Evolutionary conservation across 2,329 filamentous ascomycete species (phyloP).

Genomic region (Amphichorda felina): DNA sequence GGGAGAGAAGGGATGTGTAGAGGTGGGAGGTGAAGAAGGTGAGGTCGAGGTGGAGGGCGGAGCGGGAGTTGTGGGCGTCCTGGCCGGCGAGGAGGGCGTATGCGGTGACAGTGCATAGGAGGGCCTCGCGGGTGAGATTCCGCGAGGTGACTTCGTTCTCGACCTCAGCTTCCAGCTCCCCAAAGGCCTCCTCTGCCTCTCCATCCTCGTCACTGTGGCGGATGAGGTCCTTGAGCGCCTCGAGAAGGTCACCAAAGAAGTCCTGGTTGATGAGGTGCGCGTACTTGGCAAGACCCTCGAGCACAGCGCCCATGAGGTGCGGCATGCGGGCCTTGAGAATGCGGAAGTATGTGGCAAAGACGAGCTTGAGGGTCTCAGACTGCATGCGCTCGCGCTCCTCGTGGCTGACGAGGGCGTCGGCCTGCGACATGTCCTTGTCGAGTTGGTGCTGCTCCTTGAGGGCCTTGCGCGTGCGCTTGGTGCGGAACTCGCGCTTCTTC

Average conservation of each 20-base stretch:
- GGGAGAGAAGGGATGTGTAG: constrained; percentile 70
- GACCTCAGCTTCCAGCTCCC: constrained; percentile 25
- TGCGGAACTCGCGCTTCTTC: constrained; percentile 71
- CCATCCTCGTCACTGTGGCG: constrained; percentile 54
- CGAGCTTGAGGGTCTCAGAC: constrained; percentile 87
- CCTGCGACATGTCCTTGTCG: constrained; percentile 86
- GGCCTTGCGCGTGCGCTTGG: constrained; percentile 75
- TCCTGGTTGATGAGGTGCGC: constrained; percentile 97
- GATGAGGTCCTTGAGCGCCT: constrained; percentile 89
- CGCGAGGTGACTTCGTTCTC: constrained; percentile 46
- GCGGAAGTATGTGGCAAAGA: constrained; percentile 91
- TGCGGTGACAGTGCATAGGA: constrained; percentile 91
- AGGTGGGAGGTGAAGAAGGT: constrained; percentile 93
- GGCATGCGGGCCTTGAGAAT: constrained; percentile 76
- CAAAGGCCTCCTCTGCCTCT: constrained; percentile 28
- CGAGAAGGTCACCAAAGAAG: constrained; percentile 93
- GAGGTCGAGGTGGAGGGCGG: constrained; percentile 75
- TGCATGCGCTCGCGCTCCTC: constrained; percentile 92
- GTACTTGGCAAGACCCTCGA: constrained; percentile 89
- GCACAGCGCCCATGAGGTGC: constrained; percentile 88
- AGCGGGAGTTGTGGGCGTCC: constrained; percentile 75
- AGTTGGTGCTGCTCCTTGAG: constrained; percentile 77
- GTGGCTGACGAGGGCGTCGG: constrained; percentile 81
- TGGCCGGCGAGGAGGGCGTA: constrained; percentile 94
- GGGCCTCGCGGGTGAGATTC: constrained; percentile 72